Base-by-base conservation (phyloP, 2,329 filamentous ascomycete species). In the Ceratocystis eucalypticola region DNA sequence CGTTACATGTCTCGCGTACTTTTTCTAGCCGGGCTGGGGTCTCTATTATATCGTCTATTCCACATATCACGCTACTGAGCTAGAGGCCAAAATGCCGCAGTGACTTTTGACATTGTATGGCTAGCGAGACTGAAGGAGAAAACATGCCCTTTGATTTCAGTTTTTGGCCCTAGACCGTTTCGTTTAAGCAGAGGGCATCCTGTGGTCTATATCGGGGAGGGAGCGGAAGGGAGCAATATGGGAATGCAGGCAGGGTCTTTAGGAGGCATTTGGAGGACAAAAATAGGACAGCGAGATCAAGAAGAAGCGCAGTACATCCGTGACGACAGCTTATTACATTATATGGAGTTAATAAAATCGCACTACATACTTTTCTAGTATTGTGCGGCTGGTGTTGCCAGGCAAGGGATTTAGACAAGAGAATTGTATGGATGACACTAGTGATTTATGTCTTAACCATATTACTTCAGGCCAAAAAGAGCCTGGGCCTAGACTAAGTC, bases 381-480 rank as follows among this genome's bases (percentile, higher is more conserved):
- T 53, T 8, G 48, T 4, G 20, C 20, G 28, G 7, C 17, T 33
- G 53, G n/a, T 8, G 12, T 33, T 41, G 12, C 53, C 3, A 59
- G 28, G 53, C 53, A 59, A 59, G 53, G 53, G 53, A 59, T 59
- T n/a, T 8, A 37, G 33, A 59, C 53, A 59, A 59, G 28, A 37
- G 28, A 59, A 59, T 37, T 59, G 53, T 59, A 59, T 59, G 53
- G 53, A 30, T 25, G 53, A 8, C 53, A 59, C 53, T 59, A 59
- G 53, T 59, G 53, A 59, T 59, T 59, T 59, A n/a, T 59, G 53
- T 59, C 53, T 59, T 59, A 20, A 30, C 33, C 53, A 37, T 59
- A 59, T 37, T 59, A 17, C 22, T 33, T 28, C 5, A 41, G 37
- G 37, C 12, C 10, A 37, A 17, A 59, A 59, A 33, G 33, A 59